Evolutionary conservation across 148 eudicot genomes (phyloP), one percentile per base, ranked within the genome.

Genomic region (Suaeda aralocaspica): DNA sequence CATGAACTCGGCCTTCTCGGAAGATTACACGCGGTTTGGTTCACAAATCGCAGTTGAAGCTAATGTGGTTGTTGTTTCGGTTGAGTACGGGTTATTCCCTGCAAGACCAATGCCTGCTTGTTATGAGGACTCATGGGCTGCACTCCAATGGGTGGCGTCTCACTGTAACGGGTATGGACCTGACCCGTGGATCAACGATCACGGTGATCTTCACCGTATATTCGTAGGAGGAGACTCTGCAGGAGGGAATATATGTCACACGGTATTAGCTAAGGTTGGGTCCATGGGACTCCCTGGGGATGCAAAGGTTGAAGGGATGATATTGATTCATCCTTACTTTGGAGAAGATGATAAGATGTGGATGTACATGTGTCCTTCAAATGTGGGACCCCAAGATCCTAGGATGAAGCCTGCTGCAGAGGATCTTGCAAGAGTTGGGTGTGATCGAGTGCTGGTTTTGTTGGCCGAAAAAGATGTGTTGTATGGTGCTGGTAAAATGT

Each of bases 151-250:
- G 75, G 51, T 72, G 28, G 53, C 69, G 5, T 25, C 62, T 2
- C 82, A 79, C 21, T 30, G 48, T 42, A n/a, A 19, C 9, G 74
- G 71, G 1, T 9, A 12, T 9, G 83, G 78, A 14, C 24, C 52
- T 9, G 83, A 83, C 1, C 44, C 67, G 0, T 85, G 84, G 89
- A 42, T 85, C 12, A 67, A 39, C 9, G 36, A 76, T 14, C 24
- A 57, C 36, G 83, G 52, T 3, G 84, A 85, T 52, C 57, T 85
- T 2, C 19, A 25, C 3, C 72, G 69, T 4, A 66, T 85, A 26
- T 85, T 83, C 64, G 19, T 85, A 7, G 82, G 74, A 13, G 86
- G 89, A 9, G 84, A 85, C 19, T 83, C 86, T 22, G 84, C 86
- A 22, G 89, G 89, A 12, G 89, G 72, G 2, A 85, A 80, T 60